A percentile compares a stretch with the other conserved stretches of the same genome.
phyloP scores from a whole-genome alignment of 2,329 filamentous ascomycete genomes.

The Aspergillus melleus region DNA sequence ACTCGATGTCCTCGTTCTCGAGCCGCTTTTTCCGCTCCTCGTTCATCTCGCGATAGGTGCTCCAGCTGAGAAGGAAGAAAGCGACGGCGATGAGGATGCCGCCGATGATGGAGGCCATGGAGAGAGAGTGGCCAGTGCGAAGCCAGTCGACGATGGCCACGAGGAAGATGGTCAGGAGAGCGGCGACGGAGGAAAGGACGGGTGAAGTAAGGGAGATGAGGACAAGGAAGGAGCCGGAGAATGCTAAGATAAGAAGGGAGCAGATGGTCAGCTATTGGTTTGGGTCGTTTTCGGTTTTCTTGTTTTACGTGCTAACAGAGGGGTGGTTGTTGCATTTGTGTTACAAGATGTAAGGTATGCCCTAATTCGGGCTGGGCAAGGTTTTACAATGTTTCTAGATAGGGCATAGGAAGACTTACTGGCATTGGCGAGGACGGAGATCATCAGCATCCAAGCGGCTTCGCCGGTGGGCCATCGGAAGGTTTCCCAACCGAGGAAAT shows the following conservation, averaged over 20 bases:
- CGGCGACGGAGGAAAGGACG: conserved; percentile 87
- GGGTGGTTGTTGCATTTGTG: background rate
- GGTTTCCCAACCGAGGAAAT: conserved; percentile 72
- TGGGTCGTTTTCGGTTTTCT: background rate
- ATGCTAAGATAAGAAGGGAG: conserved; percentile 48
- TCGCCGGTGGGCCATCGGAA: conserved; percentile 80
- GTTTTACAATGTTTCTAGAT: background rate
- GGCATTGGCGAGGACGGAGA: conserved; percentile 84
- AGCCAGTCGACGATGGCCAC: conserved; percentile 91
- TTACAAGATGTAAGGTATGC: background rate
- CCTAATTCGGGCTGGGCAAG: background rate
- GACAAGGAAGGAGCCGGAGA: conserved; percentile 89
- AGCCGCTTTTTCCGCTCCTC: conserved; percentile 70
- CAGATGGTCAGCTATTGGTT: background rate
- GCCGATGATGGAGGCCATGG: conserved; percentile 73
- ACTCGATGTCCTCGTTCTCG: conserved; percentile 43
- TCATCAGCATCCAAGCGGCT: conserved; percentile 74
- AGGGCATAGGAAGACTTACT: conserved; percentile 47
- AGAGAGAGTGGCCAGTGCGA: conserved; percentile 74
- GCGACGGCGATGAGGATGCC: conserved; percentile 84
- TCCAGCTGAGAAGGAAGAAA: conserved; percentile 84
- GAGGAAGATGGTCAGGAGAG: conserved; percentile 93
- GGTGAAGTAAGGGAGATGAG: conserved; percentile 91
- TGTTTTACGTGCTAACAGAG: background rate
- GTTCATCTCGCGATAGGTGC: conserved; percentile 89